Evolutionary conservation across 805 yeast genomes (phyloP).

Genomic region (Kluyveromyces starmeri): DNA sequence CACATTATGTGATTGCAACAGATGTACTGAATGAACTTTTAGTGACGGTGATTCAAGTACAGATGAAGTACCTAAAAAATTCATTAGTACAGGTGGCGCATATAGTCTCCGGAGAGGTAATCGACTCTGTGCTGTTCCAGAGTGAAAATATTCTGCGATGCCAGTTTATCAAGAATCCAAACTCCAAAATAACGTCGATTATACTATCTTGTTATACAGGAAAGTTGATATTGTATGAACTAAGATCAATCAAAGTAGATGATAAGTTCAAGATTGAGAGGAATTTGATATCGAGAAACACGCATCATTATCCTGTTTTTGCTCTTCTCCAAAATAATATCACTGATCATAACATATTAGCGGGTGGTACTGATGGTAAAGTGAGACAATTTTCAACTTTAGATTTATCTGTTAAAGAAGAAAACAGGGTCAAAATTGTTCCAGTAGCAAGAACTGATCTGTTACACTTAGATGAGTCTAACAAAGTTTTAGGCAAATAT

Average conservation of each 20-base stretch:
- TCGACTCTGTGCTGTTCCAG: constrained; percentile 17
- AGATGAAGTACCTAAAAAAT: not conserved
- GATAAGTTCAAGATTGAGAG: constrained; percentile 10
- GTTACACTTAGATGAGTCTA: constrained; percentile 3
- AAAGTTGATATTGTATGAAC: constrained; percentile 18
- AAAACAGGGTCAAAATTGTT: constrained; percentile 7
- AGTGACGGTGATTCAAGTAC: not conserved
- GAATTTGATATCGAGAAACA: constrained; percentile 16
- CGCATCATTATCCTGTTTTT: constrained; percentile 13
- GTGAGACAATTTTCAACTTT: constrained; percentile 15
- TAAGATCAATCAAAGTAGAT: constrained; percentile 6
- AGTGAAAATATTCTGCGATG: constrained; percentile 16
- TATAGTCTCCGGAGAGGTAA: constrained; percentile 8
- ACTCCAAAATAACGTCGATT: constrained; percentile 11
- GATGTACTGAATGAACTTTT: not conserved
- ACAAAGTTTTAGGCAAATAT: constrained; percentile 3
- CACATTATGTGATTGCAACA: not conserved
- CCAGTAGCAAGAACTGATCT: constrained; percentile 14
- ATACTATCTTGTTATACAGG: constrained; percentile 18
- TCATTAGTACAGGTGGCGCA: constrained; percentile 3
- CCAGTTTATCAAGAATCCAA: constrained; percentile 13
- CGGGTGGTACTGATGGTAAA: constrained; percentile 13
- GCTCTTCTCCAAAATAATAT: constrained; percentile 5
- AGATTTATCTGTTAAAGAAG: constrained; percentile 10
- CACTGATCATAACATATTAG: not conserved